Evolutionary conservation across 805 yeast species (phyloP).

Genomic region (Cyberlindnera sargentensis): DNA sequence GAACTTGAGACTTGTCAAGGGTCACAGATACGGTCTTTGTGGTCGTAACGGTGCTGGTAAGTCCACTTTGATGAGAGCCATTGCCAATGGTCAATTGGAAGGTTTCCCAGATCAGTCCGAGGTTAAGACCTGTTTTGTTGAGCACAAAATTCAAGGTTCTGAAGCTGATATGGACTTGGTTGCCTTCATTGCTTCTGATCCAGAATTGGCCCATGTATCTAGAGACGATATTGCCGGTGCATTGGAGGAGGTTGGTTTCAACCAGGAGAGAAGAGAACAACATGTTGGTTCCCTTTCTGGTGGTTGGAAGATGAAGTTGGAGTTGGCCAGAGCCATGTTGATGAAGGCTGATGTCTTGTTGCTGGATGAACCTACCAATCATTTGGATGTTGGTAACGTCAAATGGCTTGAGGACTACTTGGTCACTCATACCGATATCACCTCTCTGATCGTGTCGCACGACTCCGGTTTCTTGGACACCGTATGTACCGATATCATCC

Average conservation of each 20-base stretch:
- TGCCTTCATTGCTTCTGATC: constrained; percentile 81
- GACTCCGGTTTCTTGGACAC: constrained; percentile 94
- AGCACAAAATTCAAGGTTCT: constrained; percentile 91
- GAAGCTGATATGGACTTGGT: constrained; percentile 90
- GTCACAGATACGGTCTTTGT: constrained; percentile 95
- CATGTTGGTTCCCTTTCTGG: constrained; percentile 93
- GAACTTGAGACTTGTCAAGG: constrained; percentile 76
- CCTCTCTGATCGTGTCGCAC: constrained; percentile 94
- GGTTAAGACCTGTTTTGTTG: constrained; percentile 91
- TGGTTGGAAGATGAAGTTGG: constrained; percentile 99
- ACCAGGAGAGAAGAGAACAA: constrained; percentile 83
- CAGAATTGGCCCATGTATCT: constrained; percentile 60
- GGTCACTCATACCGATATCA: constrained; percentile 73
- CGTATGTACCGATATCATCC: constrained; percentile 95
- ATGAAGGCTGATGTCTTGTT: constrained; percentile 93
- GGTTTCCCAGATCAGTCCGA: constrained; percentile 91
- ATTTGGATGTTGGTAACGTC: constrained; percentile 90
- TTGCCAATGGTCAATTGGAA: constrained; percentile 92
- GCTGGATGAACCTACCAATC: constrained; percentile 97
- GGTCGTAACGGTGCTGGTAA: constrained; percentile 99
- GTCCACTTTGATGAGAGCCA: constrained; percentile 94
- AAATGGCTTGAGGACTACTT: constrained; percentile 91
- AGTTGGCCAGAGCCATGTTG: constrained; percentile 97
- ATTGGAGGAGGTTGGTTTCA: constrained; percentile 80
- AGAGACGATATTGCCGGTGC: constrained; percentile 70